Base-by-base conservation (phyloP, 164 flowering plant genomes). In the Berberis vulgaris region DNA sequence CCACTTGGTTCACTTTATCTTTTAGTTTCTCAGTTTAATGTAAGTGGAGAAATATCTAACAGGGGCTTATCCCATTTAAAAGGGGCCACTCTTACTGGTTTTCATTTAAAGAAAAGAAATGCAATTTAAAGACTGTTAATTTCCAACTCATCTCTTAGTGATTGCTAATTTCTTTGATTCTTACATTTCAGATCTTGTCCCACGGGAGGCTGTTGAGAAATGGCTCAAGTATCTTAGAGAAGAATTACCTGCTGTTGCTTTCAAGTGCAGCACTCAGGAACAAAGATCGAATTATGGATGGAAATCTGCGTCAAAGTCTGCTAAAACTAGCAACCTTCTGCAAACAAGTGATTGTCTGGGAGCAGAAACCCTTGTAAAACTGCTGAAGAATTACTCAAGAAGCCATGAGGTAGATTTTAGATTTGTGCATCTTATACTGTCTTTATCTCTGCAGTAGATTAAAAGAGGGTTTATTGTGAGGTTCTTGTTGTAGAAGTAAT, bases 291-390 rank as follows among this genome's bases (percentile, higher is more conserved):
- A 95, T 68, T 80, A 89, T 64, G 88, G 91, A 1, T 87, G 97
- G 97, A 95, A 87, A 76, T 78, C 88, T 55, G 59, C 47, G 2
- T 53, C 66, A 41, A 67, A 60, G 64, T 8, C 43, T 39, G 63
- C 41, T 45, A 67, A 67, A 71, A 66, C 90, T n/a, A 81, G 78
- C 76, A 82, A 69, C 74, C 64, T 79, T 70, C 65, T 86, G 78
- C 90, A 89, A 70, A 86, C 87, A 12, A 89, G 97, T 79, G 99
- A 95, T 71, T 95, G 97, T 77, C 96, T 95, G 57, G 99, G 97
- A 64, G 99, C 99, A 59, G 97, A 95, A 71, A 85, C 90, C 67
- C 88, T 94, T 41, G 68, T 91, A 57, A 95, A 85, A 74, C 69
- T 95, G 78, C 80, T 95, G 65, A 91, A 95, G 72, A 91, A 91